A percentile compares a stretch with the other conserved stretches of the same genome.
Conservation (phyloP, 1,284 basidiomycete species). For the Heterobasidion occidentale region DNA sequence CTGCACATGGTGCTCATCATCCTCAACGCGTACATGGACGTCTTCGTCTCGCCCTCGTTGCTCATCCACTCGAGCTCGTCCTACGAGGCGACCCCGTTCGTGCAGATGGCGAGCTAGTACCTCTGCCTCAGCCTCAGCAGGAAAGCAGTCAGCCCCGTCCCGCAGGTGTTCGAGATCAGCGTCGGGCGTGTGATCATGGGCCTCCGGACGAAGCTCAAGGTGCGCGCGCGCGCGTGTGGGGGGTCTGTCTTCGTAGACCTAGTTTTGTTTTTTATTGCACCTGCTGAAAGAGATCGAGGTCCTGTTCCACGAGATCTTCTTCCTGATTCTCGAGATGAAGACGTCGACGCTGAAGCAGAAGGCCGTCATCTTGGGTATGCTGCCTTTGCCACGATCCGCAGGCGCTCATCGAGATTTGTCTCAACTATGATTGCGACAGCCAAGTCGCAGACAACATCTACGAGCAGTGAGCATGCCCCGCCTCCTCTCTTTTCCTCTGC, state of each 20-base stretch:
- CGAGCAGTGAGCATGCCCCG: constrained; percentile 62
- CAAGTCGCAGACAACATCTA: constrained; percentile 93
- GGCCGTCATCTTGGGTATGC: constrained; percentile 80
- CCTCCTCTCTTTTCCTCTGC: neutral
- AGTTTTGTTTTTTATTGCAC: neutral
- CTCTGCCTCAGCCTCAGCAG: constrained; percentile 90
- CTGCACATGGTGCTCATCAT: constrained; percentile 92
- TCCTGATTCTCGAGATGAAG: constrained; percentile 98
- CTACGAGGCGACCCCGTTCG: constrained; percentile 80
- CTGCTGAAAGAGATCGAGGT: constrained; percentile 97
- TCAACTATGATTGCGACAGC: constrained; percentile 97
- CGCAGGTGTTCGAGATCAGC: constrained; percentile 95
- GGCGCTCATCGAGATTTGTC: constrained; percentile 92
- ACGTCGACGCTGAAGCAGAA: constrained; percentile 95
- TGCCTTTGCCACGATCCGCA: constrained; percentile 91
- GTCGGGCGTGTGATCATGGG: constrained; percentile 93
- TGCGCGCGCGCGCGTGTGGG: constrained; percentile 15
- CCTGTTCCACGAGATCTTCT: constrained; percentile 95
- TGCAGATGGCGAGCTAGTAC: constrained; percentile 92
- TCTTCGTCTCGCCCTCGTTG: constrained; percentile 81
- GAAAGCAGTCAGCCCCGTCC: constrained; percentile 93
- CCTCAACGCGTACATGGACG: constrained; percentile 81
- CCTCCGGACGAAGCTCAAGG: constrained; percentile 95
- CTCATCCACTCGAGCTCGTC: constrained; percentile 86
- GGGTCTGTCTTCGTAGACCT: no score